These are phyloP conservation scores for Fusarium drepaniforme DNA, from an alignment of 2,329 filamentous ascomycete genomes.

Conservation along the genomic window DNA sequence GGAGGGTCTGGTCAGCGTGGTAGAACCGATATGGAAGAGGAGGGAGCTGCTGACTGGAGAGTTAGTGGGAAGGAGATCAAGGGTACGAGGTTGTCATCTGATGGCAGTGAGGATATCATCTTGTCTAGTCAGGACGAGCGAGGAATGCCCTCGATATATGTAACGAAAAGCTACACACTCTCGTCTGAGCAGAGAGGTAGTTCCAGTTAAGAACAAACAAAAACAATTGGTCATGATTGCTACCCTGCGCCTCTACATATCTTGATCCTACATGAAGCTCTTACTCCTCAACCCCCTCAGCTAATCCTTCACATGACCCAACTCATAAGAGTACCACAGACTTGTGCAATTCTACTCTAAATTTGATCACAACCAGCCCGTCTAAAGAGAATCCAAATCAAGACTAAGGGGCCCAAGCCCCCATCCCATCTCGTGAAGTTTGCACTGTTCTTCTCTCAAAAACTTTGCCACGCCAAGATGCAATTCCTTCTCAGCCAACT, in stretches of 20 bases:
- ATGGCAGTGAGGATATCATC: constrained; percentile 8
- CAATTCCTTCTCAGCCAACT: background rate
- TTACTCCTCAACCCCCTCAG: background rate
- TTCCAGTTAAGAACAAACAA: background rate
- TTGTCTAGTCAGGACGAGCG: background rate
- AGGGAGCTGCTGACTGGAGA: background rate
- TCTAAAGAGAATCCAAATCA: background rate
- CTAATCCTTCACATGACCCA: background rate
- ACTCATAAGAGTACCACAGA: background rate
- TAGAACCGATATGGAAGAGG: background rate
- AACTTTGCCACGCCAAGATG: background rate
- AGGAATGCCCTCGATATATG: background rate
- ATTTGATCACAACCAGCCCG: background rate
- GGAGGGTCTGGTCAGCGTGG: background rate
- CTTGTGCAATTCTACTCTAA: background rate
- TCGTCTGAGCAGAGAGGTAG: background rate
- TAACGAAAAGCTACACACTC: background rate
- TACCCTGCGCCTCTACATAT: background rate
- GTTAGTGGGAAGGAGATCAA: background rate
- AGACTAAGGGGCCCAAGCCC: background rate
- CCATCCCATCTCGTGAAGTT: background rate
- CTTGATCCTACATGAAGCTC: background rate
- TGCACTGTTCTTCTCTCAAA: background rate
- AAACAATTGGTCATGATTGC: background rate
- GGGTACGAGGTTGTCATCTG: background rate